Conservation (phyloP, 2,329 filamentous ascomycete genomes). For the Cytospora leucostoma region DNA sequence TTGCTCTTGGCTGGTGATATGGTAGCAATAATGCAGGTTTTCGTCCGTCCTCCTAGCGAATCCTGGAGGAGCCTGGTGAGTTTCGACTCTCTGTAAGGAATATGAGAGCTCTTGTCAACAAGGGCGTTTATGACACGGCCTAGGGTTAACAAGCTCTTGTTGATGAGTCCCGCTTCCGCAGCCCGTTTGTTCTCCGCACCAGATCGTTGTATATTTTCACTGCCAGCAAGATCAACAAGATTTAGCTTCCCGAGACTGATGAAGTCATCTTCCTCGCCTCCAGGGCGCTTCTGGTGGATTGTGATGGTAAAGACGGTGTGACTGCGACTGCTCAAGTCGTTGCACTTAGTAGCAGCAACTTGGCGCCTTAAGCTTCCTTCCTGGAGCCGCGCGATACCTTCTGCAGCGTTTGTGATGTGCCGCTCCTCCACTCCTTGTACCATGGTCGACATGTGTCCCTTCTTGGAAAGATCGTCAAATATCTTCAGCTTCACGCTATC, state of each 20-base stretch:
- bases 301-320: constrained; percentile 98
- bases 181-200: constrained; percentile 98
- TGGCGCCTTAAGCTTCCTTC: constrained; percentile 90
- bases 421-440: constrained; percentile 98
- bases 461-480: constrained; percentile 85
- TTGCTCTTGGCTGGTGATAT: constrained; percentile 94
- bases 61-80: constrained; percentile 93
- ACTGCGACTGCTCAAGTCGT: constrained; percentile 93
- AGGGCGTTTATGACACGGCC: constrained; percentile 97
- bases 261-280: constrained; percentile 84
- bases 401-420: constrained; percentile 80
- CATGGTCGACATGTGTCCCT: constrained; percentile 79
- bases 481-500: constrained; percentile 90
- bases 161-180: constrained; percentile 93
- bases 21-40: constrained; percentile 98
- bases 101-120: constrained; percentile 86
- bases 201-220: constrained; percentile 95
- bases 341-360: constrained; percentile 99
- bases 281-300: constrained; percentile 79
- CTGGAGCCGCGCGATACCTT: constrained; percentile 86
- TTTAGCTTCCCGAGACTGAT: constrained; percentile 93
- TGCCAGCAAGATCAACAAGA: constrained; percentile 92
- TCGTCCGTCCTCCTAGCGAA: constrained; percentile 90
- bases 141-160: constrained; percentile 93
- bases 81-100: constrained; percentile 92